Percentiles rank a stretch among this genome's conserved stretches.
Conservation (phyloP, 805 yeast species). For the Metschnikowia cubensis region DNA sequence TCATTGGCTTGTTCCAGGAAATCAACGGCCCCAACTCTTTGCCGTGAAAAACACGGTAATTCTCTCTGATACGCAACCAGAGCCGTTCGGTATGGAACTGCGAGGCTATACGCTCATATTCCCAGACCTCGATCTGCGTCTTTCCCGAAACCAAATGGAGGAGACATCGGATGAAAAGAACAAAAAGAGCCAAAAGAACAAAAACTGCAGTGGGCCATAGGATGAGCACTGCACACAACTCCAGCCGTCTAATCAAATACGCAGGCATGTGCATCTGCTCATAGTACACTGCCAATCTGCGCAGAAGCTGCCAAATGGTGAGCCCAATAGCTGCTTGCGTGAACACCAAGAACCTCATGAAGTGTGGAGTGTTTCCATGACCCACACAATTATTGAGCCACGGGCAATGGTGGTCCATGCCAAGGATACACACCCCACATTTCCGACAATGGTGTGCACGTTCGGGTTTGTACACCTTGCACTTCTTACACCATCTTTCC, state of each 20-base stretch:
- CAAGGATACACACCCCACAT: conserved; percentile 70
- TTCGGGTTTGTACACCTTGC: conserved; percentile 72
- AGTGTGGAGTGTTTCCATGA: conserved; percentile 69
- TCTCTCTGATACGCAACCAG: conserved; percentile 46
- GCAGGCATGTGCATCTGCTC: conserved; percentile 48
- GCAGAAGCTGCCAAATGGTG: conserved; percentile 40
- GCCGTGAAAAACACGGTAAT: conserved; percentile 39
- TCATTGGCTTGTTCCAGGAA: conserved; percentile 37
- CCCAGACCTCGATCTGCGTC: conserved; percentile 94
- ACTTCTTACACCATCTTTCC: conserved; percentile 64
- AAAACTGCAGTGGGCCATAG: conserved; percentile 54
- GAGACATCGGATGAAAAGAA: conserved; percentile 61
- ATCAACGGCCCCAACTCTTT: conserved; percentile 41
- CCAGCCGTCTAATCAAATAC: conserved; percentile 49
- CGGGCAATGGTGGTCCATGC: conserved; percentile 92
- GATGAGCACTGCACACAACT: conserved; percentile 52
- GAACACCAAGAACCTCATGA: conserved; percentile 70
- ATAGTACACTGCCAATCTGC: conserved; percentile 44
- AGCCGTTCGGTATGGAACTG: conserved; percentile 55
- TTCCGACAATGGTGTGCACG: conserved; percentile 82
- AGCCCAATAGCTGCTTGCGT: conserved; percentile 49
- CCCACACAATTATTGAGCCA: conserved; percentile 95
- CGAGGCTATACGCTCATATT: conserved; percentile 70
- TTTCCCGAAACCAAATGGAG: conserved; percentile 59
- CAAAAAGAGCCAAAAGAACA: conserved; percentile 54